A percentile compares a stretch with the other conserved stretches of the same genome.
phyloP scores from a whole-genome alignment of 2,329 filamentous ascomycete species.

The Chaetomiaceae sp. region DNA sequence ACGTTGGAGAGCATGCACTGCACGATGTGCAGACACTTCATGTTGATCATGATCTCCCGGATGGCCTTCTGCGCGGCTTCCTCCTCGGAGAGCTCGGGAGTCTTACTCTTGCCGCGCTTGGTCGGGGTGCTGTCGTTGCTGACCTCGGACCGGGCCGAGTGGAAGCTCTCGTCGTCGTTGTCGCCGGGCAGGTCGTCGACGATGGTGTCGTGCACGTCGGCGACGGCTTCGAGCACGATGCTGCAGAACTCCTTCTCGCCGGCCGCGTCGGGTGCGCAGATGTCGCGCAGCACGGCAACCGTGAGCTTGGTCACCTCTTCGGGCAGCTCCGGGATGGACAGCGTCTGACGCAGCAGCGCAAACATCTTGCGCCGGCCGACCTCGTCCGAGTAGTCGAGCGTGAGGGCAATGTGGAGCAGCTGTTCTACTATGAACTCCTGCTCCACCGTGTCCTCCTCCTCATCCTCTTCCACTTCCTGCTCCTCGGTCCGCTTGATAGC shows the following conservation, averaged over 20 bases:
- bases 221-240: constrained; percentile 85
- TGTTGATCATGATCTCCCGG: constrained; percentile 90
- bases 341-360: constrained; percentile 74
- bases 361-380: constrained; percentile 96
- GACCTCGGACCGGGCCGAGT: constrained; percentile 84
- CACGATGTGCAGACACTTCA: constrained; percentile 96
- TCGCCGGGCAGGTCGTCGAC: constrained; percentile 57
- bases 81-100: constrained; percentile 52
- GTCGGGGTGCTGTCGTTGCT: constrained; percentile 59
- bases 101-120: constrained; percentile 37
- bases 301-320: constrained; percentile 89
- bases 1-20: constrained; percentile 97
- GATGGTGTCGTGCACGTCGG: constrained; percentile 94
- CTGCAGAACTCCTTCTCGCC: constrained; percentile 81
- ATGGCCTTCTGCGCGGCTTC: constrained; percentile 70
- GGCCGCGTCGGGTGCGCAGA: constrained; percentile 69
- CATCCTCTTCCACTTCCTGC: constrained; percentile 55
- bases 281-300: constrained; percentile 73
- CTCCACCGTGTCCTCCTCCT: constrained; percentile 80
- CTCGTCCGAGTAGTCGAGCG: constrained; percentile 95
- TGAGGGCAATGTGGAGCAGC: constrained; percentile 83
- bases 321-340: constrained; percentile 81
- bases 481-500: constrained; percentile 53
- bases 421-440: constrained; percentile 96
- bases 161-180: constrained; percentile 79